Conservation (phyloP, 495 filamentous ascomycete genomes). For the Aspergillus avenaceus region DNA sequence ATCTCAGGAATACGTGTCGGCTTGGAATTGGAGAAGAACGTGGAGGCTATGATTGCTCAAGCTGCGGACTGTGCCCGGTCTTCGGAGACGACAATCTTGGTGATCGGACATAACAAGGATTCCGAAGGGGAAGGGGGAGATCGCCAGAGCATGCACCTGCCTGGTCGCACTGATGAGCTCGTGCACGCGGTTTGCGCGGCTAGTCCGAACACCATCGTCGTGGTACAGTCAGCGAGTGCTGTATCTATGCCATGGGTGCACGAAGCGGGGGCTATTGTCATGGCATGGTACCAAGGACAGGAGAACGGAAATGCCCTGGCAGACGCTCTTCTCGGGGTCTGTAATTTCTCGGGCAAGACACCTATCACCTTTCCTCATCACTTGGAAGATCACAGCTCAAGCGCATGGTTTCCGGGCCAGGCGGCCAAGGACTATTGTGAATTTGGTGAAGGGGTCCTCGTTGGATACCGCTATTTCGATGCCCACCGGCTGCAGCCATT, state of each 20-base stretch:
- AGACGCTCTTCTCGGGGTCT: slow-evolving; percentile 51
- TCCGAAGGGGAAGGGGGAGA: slow-evolving; percentile 7
- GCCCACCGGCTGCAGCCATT: slow-evolving; percentile 51
- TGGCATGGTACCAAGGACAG: slow-evolving; percentile 60
- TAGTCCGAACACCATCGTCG: not conserved
- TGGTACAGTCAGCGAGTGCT: slow-evolving; percentile 2
- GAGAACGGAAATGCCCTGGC: slow-evolving; percentile 51
- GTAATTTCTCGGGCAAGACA: slow-evolving; percentile 47
- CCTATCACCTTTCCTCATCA: slow-evolving; percentile 54
- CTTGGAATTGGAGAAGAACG: not conserved
- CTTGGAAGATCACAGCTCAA: slow-evolving; percentile 59
- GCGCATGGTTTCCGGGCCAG: slow-evolving; percentile 62
- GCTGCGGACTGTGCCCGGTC: not conserved
- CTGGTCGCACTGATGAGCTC: not conserved
- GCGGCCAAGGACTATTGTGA: slow-evolving; percentile 27
- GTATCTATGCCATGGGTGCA: slow-evolving; percentile 71
- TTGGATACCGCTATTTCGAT: slow-evolving; percentile 75
- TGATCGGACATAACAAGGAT: slow-evolving; percentile 3
- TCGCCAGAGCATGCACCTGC: slow-evolving; percentile 1
- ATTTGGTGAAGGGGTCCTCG: slow-evolving; percentile 55
- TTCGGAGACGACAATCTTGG: not conserved
- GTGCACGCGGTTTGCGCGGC: not conserved
- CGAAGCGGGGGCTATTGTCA: slow-evolving; percentile 55
- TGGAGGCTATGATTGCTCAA: not conserved
- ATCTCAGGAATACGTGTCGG: not conserved